Conservation (phyloP, 352 stramenopile genomes). For the Pythium vanterpoolii region DNA sequence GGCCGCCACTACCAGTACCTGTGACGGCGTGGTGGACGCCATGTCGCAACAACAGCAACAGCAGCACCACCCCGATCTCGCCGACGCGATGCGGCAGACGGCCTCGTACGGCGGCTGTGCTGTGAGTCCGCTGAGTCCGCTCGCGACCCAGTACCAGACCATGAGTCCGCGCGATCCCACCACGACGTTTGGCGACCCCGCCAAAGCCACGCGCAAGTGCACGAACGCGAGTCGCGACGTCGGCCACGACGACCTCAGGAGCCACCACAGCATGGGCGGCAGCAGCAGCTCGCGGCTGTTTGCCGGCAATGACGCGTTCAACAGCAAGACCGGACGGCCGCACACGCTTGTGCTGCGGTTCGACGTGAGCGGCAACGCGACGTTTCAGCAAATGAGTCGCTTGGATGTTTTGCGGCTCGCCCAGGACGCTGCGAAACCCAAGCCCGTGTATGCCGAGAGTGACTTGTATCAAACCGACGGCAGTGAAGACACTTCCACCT, state of each 20-base stretch:
- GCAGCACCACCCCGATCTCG: conserved; percentile 18
- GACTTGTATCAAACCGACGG: not conserved
- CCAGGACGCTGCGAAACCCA: conserved; percentile 40
- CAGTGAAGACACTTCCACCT: conserved; percentile 7
- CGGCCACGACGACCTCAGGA: conserved; percentile 5
- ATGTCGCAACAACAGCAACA: conserved; percentile 13
- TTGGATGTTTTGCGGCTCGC: conserved; percentile 59
- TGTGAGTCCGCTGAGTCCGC: conserved; percentile 18
- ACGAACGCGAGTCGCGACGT: conserved; percentile 2
- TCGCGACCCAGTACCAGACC: conserved; percentile 32
- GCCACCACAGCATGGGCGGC: conserved; percentile 12
- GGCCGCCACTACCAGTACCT: not conserved
- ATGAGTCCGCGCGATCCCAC: conserved; percentile 29
- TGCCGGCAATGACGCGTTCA: conserved; percentile 20
- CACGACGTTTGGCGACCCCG: not conserved
- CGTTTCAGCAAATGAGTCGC: conserved; percentile 61
- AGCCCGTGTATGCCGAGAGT: not conserved
- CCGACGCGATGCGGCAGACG: conserved; percentile 28
- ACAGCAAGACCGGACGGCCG: conserved; percentile 14
- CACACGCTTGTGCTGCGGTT: conserved; percentile 32
- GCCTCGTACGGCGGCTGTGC: conserved; percentile 26
- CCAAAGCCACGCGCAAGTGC: conserved; percentile 13
- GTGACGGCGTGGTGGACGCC: not conserved
- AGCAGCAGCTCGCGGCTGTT: conserved; percentile 13
- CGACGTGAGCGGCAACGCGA: conserved; percentile 44